Evolutionary conservation across 78 protist species (phyloP), one percentile per base, ranked within the genome.

Genomic region (Dictyostelium brefeldianum): DNA sequence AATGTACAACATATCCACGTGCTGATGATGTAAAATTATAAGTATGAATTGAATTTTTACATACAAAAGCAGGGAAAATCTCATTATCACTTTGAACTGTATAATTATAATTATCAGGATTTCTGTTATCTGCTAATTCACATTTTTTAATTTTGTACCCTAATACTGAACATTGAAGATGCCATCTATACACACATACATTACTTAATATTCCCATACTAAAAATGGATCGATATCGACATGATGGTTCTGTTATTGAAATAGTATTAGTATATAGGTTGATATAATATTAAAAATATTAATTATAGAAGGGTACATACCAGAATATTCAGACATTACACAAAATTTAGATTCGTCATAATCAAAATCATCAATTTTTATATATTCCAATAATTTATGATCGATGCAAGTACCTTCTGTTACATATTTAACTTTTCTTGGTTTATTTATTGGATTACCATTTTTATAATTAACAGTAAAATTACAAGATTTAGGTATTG

Each of bases 281-380:
- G n/a, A n/a, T n/a, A n/a, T n/a, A 57, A n/a, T 22, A 57, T n/a
- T 57, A 57, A 2, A 36, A 36, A 36, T 36, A 36, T 36, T 36
- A 36, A n/a, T n/a, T n/a, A n/a, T 20, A 56, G n/a, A n/a, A 54
- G n/a, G n/a, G n/a, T 53, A 62, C 70, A 11, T 22, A 62, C 70
- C 43, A 25, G 70, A 25, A 25, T 22, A 62, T 25, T 62, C 70
- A 25, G 70, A 62, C 70, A 62, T 62, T 62, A 62, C 70, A 62
- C 70, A 62, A 62, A 25, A 62, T 25, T 62, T 62, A 22, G 70
- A 62, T 62, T 62, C 41, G 27, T 62, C 27, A 25, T 62, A 62
- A 62, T 62, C 70, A 62, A 25, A 62, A 10, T 62, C 70, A 62
- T 36, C 5, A 25, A 4, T 62, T 22, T 62, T 62, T 2, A 62